A percentile compares a stretch with the other conserved stretches of the same genome.
Conservation (phyloP, 2,329 filamentous ascomycete genomes). For the Monilinia aucupariae region DNA sequence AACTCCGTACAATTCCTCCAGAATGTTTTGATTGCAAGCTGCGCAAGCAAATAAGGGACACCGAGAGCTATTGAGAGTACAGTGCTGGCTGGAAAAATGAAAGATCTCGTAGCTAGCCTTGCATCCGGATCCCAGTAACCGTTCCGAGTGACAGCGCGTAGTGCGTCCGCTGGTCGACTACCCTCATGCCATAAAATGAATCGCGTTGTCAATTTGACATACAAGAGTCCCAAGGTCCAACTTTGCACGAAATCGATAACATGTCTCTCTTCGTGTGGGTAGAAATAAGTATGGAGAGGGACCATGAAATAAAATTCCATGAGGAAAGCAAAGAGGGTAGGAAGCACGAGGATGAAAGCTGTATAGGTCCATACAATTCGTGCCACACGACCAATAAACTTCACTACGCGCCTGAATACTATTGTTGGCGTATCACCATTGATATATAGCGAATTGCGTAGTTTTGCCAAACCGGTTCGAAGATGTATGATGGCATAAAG, state of each 20-base stretch:
- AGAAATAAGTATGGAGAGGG: slow-evolving; percentile 49
- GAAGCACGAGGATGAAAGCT: slow-evolving; percentile 72
- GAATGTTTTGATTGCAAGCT: slow-evolving; percentile 42
- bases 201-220: slow-evolving; percentile 72
- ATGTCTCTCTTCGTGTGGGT: slow-evolving; percentile 45
- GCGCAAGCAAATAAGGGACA: slow-evolving; percentile 57
- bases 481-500: slow-evolving; percentile 57
- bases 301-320: slow-evolving; percentile 86
- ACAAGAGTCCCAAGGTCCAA: slow-evolving; percentile 89
- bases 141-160: slow-evolving; percentile 65
- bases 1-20: slow-evolving; percentile 28
- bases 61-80: slow-evolving; percentile 58
- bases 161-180: slow-evolving; percentile 66
- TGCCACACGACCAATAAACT: slow-evolving; percentile 28
- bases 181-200: slow-evolving; percentile 63
- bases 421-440: slow-evolving; percentile 31
- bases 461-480: slow-evolving; percentile 34
- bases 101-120: slow-evolving; percentile 72
- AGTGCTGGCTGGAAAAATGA: slow-evolving; percentile 69
- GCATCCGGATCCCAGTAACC: slow-evolving; percentile 78
- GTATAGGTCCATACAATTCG: slow-evolving; percentile 67
- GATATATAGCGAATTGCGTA: slow-evolving; percentile 30
- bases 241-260: slow-evolving; percentile 84
- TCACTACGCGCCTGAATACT: slow-evolving; percentile 24
- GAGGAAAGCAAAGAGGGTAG: slow-evolving; percentile 70